Conservation (phyloP, 1,284 basidiomycete species). For the Cutaneotrichosporon spelunceum region DNA sequence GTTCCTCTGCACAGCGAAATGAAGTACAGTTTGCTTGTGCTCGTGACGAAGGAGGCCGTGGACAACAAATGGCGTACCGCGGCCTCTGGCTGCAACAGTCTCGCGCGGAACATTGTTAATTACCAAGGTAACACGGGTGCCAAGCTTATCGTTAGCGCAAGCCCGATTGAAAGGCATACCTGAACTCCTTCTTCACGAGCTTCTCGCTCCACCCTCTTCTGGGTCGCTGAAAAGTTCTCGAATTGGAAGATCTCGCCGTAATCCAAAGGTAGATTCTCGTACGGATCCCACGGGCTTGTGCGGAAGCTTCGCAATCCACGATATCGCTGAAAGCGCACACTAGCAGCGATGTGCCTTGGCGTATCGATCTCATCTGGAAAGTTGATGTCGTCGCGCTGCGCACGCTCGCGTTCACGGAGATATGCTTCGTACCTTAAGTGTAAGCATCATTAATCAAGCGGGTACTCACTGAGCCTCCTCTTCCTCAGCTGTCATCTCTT, state of each 20-base stretch:
- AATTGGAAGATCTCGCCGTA: slow-evolving; percentile 97
- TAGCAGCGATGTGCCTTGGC: slow-evolving; percentile 78
- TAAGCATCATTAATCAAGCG: not conserved
- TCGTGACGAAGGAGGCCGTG: slow-evolving; percentile 90
- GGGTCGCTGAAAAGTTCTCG: slow-evolving; percentile 86
- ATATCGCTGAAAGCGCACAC: slow-evolving; percentile 85
- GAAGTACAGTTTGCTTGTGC: slow-evolving; percentile 90
- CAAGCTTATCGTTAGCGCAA: slow-evolving; percentile 57
- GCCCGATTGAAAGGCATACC: slow-evolving; percentile 53
- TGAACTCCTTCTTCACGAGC: slow-evolving; percentile 66
- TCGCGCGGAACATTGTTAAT: slow-evolving; percentile 66
- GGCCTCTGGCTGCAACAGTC: slow-evolving; percentile 36
- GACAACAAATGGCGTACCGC: slow-evolving; percentile 62
- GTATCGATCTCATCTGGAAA: slow-evolving; percentile 99
- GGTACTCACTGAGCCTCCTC: slow-evolving; percentile 71
- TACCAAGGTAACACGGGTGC: slow-evolving; percentile 70
- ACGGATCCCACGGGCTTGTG: slow-evolving; percentile 95
- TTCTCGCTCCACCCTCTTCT: slow-evolving; percentile 66
- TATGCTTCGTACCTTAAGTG: slow-evolving; percentile 62
- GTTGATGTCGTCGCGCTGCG: slow-evolving; percentile 69
- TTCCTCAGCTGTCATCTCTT: slow-evolving; percentile 65
- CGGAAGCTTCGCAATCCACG: slow-evolving; percentile 88
- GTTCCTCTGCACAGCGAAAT: slow-evolving; percentile 91
- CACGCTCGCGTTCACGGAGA: slow-evolving; percentile 58
- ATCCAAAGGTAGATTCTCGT: slow-evolving; percentile 90